These are phyloP conservation scores for Blepharisma stoltei DNA, from an alignment of 73 alveolate species.

Conservation along the genomic window DNA sequence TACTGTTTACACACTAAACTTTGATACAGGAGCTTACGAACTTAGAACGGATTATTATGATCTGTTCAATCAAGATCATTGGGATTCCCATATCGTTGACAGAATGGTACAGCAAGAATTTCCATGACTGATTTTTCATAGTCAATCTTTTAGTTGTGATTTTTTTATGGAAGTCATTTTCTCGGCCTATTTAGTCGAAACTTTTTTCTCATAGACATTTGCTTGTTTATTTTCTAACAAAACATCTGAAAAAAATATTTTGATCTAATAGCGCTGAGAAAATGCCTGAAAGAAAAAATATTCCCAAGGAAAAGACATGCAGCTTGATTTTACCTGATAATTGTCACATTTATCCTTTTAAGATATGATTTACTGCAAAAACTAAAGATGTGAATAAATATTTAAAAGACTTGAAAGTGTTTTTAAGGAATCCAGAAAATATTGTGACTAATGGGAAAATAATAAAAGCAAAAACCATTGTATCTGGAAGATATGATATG, in stretches of 20 bases:
- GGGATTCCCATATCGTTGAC: constrained; percentile 14
- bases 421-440: neutral
- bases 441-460: neutral
- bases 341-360: constrained; percentile 3
- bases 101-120: neutral
- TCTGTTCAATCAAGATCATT: neutral
- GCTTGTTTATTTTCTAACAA: too few species aligned
- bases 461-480: neutral
- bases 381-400: neutral
- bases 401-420: neutral
- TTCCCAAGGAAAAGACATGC: too few species aligned
- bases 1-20: neutral
- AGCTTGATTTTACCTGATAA: neutral
- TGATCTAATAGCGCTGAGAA: too few species aligned
- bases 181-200: too few species aligned
- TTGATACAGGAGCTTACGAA: neutral
- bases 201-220: too few species aligned
- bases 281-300: too few species aligned
- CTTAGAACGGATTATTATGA: neutral
- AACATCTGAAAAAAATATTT: too few species aligned
- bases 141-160: too few species aligned
- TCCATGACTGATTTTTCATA: neutral
- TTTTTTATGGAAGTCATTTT: too few species aligned
- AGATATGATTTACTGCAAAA: constrained; percentile 21
- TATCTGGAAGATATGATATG: constrained; percentile 13